A percentile compares a stretch with the other conserved stretches of the same genome.
Evolutionary conservation across 345 rosid species (phyloP).

Genomic region (Populus nigra): DNA sequence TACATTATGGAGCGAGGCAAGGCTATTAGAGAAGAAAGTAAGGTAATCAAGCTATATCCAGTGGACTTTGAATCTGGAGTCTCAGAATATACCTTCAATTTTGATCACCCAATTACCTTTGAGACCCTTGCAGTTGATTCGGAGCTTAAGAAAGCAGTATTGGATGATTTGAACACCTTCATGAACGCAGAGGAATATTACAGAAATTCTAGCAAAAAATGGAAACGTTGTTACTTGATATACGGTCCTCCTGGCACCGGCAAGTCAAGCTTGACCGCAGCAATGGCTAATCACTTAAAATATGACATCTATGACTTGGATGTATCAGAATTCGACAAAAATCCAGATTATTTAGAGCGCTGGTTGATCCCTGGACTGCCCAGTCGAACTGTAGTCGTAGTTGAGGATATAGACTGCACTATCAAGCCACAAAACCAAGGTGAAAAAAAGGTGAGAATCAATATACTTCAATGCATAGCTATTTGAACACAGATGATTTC

Average conservation of each 20-base stretch:
- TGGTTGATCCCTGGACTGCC: slow-evolving; percentile 17
- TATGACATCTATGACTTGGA: slow-evolving; percentile 6
- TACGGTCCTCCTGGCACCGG: slow-evolving; percentile 14
- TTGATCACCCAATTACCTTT: not conserved
- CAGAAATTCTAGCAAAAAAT: not conserved
- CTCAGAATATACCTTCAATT: not conserved
- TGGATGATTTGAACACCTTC: not conserved
- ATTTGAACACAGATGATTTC: no score
- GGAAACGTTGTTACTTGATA: slow-evolving; percentile 12
- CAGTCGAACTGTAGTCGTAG: slow-evolving; percentile 23
- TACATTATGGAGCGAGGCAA: not conserved
- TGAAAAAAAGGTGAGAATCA: not conserved
- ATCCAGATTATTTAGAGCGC: slow-evolving; percentile 8
- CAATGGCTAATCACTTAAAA: slow-evolving; percentile 1
- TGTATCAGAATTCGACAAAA: not conserved
- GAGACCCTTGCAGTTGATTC: slow-evolving; percentile 6
- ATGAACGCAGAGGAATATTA: not conserved
- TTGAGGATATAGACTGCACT: slow-evolving; percentile 33
- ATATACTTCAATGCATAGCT: no score
- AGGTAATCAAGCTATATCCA: not conserved
- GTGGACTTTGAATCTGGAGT: not conserved
- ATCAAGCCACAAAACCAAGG: slow-evolving; percentile 23
- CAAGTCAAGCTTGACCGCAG: slow-evolving; percentile 20
- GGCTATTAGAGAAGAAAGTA: not conserved
- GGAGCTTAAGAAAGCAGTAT: not conserved